Evolutionary conservation across 179 eudicot species (phyloP).

Genomic region (Beta macrorhiza): DNA sequence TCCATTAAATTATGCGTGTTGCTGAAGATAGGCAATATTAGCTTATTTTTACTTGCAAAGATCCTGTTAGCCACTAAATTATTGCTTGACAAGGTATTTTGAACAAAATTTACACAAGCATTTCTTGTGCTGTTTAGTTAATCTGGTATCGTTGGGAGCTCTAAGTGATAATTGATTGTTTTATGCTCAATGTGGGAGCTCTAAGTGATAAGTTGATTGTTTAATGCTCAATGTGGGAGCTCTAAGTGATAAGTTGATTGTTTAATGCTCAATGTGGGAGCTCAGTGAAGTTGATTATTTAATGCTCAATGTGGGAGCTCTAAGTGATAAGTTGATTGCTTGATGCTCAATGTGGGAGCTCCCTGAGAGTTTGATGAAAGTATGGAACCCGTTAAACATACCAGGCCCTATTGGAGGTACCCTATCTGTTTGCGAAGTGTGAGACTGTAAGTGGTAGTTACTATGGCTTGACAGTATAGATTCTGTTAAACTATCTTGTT

Average conservation of each 20-base stretch:
- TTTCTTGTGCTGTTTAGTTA: not conserved
- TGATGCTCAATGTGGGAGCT: not conserved
- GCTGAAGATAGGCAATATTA: not conserved
- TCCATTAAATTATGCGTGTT: not conserved
- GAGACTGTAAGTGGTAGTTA: not conserved
- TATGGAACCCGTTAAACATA: too few species aligned
- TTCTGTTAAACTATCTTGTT: not conserved
- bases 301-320: not conserved
- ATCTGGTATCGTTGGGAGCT: not conserved
- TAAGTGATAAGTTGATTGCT: not conserved
- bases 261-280: not conserved
- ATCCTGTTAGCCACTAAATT: conserved; percentile 2
- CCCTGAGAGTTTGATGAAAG: too few species aligned
- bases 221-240: not conserved
- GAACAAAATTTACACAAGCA: not conserved
- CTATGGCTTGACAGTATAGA: not conserved
- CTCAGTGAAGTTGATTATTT: not conserved
- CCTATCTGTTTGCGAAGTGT: not conserved
- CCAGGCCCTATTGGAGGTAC: not conserved
- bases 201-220: not conserved
- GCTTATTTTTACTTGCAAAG: not conserved
- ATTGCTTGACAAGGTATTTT: not conserved
- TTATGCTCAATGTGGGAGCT: not conserved
- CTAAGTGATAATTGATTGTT: not conserved
- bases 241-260: not conserved